These are phyloP conservation scores for Lycium ferocissimum DNA, from an alignment of 257 asterid species.

Conservation along the genomic window DNA sequence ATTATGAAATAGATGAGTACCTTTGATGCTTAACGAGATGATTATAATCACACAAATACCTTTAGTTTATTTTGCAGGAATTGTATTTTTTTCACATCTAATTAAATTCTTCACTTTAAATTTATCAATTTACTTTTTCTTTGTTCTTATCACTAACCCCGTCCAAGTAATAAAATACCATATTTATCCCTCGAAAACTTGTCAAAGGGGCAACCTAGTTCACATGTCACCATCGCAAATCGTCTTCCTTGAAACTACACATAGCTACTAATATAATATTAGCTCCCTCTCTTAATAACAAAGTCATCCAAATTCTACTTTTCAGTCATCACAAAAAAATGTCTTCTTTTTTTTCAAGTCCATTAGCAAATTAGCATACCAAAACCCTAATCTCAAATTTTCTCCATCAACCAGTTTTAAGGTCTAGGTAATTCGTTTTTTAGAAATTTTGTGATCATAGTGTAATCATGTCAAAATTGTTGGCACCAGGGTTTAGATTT, in stretches of 20 bases:
- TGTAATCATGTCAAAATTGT: slow-evolving; percentile 38
- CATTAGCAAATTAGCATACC: not conserved
- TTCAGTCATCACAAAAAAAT: not conserved
- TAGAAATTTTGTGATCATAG: slow-evolving; percentile 21
- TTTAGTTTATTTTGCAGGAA: too few relatives aligned
- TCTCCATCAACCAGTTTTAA: not conserved
- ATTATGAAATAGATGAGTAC: too few relatives aligned
- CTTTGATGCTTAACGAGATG: too few relatives aligned
- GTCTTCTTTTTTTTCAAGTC: not conserved
- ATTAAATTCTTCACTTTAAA: too few relatives aligned
- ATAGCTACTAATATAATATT: too few relatives aligned
- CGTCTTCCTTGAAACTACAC: not conserved
- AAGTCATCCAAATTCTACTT: not conserved
- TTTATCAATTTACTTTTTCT: too few relatives aligned
- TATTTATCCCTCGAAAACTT: not conserved
- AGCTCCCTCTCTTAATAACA: too few relatives aligned
- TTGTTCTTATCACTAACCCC: too few relatives aligned
- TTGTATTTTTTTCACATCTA: too few relatives aligned
- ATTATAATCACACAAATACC: too few relatives aligned
- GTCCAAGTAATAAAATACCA: too few relatives aligned
- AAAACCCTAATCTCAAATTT: not conserved
- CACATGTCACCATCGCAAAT: not conserved
- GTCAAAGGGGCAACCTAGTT: not conserved
- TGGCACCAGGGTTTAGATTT: slow-evolving; percentile 92
- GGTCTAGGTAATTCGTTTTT: not conserved